Evolutionary conservation across 2,329 filamentous ascomycete genomes (phyloP), one percentile per base, ranked within the genome.

Genomic region (Fusarium nisikadoi): DNA sequence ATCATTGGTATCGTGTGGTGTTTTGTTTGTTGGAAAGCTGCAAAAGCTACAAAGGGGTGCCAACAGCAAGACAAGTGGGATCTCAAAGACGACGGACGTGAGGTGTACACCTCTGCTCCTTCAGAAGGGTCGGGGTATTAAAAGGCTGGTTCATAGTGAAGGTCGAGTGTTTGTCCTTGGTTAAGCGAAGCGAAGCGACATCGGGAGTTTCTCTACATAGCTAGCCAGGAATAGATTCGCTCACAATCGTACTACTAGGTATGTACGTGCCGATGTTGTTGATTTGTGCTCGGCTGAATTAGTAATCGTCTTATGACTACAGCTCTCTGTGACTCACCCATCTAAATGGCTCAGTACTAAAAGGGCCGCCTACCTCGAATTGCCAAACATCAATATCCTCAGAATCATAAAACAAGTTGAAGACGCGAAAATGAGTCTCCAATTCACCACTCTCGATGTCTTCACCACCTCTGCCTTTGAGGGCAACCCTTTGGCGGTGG

Each of bases 401-500:
- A 29, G 27, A 29, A 29, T 29, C 27, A 29, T 9, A 29, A 29
- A 29, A 9, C 8, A 8, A 29, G 27, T 29, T 29, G 9, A 33
- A 5, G 16, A 5, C 2, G 27, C 27, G 4, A 68, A 45, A 11
- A 81, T 81, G 77, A 78, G 78, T 33, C 81, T 87, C 31, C 68
- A 81, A 14, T 89, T 86, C 71, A 78, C 83, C 39, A 89, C 87
- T 41, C 82, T 89, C 67, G 87, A 90, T 74, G 87, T 89, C 78
- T 89, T 90, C 77, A 89, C 87, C 38, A 78, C 79, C n/a, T 83
- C 79, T 0, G 81, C 80, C 41, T 88, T 84, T 77, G 73, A 80
- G 25, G 89, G 90, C 68, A 91, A 91, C 73, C 89, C 88, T 2
- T 84, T 91, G 16, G 89, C 88, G 12, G 82, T 91, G 13, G 86